A percentile compares a stretch with the other conserved stretches of the same genome.
Evolutionary conservation across 2,329 filamentous ascomycete species (phyloP).

Genomic region (Colletotrichum graminicola): DNA sequence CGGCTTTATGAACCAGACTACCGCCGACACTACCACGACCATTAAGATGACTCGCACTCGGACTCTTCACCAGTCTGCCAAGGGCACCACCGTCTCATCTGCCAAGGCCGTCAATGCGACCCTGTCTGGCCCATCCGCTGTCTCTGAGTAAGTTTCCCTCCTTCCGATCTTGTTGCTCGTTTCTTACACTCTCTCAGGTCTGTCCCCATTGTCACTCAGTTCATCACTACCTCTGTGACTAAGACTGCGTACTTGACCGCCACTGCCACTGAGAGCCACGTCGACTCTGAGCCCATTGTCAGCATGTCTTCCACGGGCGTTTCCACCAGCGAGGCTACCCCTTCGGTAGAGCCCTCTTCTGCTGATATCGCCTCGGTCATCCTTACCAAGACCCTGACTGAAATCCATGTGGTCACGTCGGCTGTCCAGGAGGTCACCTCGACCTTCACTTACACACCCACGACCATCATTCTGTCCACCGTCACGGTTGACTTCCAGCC

Average conservation of each 20-base stretch:
- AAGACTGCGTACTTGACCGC: conserved; percentile 35
- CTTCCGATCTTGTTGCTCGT: background rate
- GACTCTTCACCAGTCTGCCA: conserved; percentile 27
- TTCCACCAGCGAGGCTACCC: conserved; percentile 8
- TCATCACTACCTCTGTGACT: conserved; percentile 37
- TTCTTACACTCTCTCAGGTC: conserved; percentile 11
- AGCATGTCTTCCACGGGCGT: background rate
- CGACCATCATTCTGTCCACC: conserved; percentile 16
- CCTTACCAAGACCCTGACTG: conserved; percentile 36
- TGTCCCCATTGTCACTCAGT: conserved; percentile 23
- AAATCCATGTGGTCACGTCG: conserved; percentile 21
- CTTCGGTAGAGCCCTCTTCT: conserved; percentile 22
- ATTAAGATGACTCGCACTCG: conserved; percentile 32
- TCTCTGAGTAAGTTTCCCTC: conserved; percentile 22
- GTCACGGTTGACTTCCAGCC: conserved; percentile 11
- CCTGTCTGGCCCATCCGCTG: conserved; percentile 7
- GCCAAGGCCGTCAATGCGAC: conserved; percentile 28
- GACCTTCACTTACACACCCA: conserved; percentile 32
- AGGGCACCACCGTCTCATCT: conserved; percentile 34
- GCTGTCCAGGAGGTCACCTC: conserved; percentile 24
- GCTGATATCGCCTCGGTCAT: conserved; percentile 24
- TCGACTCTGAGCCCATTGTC: conserved; percentile 7
- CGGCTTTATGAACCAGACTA: conserved; percentile 7
- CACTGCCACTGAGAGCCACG: conserved; percentile 7
- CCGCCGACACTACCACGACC: conserved; percentile 20